These are phyloP conservation scores for Scheffersomyces spartinae DNA, from an alignment of 805 yeast genomes.

Conservation along the genomic window DNA sequence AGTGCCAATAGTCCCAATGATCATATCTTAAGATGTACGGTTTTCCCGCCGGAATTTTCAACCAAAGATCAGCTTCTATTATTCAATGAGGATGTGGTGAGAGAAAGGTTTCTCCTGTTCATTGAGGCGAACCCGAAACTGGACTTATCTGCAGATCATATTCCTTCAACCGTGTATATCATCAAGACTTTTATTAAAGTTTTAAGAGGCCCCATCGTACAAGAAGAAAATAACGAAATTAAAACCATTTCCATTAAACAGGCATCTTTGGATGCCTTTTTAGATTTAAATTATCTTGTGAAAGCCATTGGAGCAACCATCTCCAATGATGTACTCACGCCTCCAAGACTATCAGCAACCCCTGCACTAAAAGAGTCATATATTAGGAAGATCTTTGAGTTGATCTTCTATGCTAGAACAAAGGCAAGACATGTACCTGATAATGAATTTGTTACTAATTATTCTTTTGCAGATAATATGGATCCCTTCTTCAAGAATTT, in stretches of 20 bases:
- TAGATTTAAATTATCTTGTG: slow-evolving; percentile 43
- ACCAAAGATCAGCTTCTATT: slow-evolving; percentile 32
- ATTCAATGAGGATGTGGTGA: slow-evolving; percentile 39
- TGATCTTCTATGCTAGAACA: slow-evolving; percentile 25
- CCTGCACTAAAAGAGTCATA: slow-evolving; percentile 35
- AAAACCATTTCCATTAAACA: slow-evolving; percentile 46
- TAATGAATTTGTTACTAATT: slow-evolving; percentile 14
- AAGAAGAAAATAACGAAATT: slow-evolving; percentile 29
- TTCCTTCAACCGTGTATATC: slow-evolving; percentile 48
- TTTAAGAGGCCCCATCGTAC: slow-evolving; percentile 52
- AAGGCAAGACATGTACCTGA: slow-evolving; percentile 5
- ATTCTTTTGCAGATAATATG: slow-evolving; percentile 21
- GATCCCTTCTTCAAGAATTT: slow-evolving; percentile 20
- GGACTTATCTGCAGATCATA: slow-evolving; percentile 14
- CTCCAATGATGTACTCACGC: slow-evolving; percentile 26
- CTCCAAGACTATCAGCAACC: slow-evolving; percentile 30
- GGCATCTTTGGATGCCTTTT: slow-evolving; percentile 40
- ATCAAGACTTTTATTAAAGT: slow-evolving; percentile 51
- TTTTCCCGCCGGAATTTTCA: slow-evolving; percentile 40
- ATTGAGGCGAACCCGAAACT: slow-evolving; percentile 14
- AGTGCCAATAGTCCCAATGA: slow-evolving; percentile 12
- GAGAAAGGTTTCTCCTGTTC: slow-evolving; percentile 35
- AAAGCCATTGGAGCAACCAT: slow-evolving; percentile 34
- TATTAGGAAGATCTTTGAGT: slow-evolving; percentile 42
- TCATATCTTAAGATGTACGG: slow-evolving; percentile 37